Percentiles rank a stretch among this genome's conserved stretches.
Conservation (phyloP, 768 basidiomycete genomes). For the Scleroderma bovista region DNA sequence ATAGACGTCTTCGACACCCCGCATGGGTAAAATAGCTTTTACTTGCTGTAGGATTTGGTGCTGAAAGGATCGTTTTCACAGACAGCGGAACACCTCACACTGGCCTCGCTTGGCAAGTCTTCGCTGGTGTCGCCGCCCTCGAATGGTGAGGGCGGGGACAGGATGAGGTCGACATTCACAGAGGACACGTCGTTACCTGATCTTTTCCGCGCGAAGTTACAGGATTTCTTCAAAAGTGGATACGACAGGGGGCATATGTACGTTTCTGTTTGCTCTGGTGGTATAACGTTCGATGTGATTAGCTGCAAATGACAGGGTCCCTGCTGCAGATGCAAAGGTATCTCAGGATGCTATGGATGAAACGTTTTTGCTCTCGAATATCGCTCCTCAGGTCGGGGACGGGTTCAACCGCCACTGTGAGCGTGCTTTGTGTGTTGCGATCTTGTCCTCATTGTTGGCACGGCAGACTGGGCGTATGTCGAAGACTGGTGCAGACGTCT, state of each 20-base stretch:
- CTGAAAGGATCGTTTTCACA: conserved; percentile 21
- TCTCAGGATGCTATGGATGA: conserved; percentile 96
- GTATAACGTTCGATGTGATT: neutral
- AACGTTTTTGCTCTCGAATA: conserved; percentile 91
- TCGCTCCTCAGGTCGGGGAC: conserved; percentile 95
- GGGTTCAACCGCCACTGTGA: conserved; percentile 97
- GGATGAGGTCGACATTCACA: conserved; percentile 69
- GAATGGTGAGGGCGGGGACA: conserved; percentile 49
- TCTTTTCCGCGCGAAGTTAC: conserved; percentile 73
- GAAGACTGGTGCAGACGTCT: conserved; percentile 94
- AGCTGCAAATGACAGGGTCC: conserved; percentile 61
- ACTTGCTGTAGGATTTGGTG: neutral
- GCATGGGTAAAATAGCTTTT: conserved; percentile 64
- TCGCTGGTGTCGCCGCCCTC: conserved; percentile 26
- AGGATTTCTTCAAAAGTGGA: conserved; percentile 89
- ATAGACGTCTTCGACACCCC: conserved; percentile 84
- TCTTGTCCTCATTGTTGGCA: neutral
- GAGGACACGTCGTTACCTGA: conserved; percentile 80
- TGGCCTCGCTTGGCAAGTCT: conserved; percentile 61
- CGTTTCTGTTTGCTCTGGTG: conserved; percentile 24
- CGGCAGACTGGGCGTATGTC: conserved; percentile 89
- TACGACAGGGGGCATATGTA: conserved; percentile 98
- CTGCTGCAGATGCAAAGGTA: conserved; percentile 91
- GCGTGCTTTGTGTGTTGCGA: conserved; percentile 16
- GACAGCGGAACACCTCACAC: conserved; percentile 95